Evolutionary conservation across 352 stramenopile species (phyloP), one percentile per base, ranked within the genome.

Genomic region (Albugo laibachii): DNA sequence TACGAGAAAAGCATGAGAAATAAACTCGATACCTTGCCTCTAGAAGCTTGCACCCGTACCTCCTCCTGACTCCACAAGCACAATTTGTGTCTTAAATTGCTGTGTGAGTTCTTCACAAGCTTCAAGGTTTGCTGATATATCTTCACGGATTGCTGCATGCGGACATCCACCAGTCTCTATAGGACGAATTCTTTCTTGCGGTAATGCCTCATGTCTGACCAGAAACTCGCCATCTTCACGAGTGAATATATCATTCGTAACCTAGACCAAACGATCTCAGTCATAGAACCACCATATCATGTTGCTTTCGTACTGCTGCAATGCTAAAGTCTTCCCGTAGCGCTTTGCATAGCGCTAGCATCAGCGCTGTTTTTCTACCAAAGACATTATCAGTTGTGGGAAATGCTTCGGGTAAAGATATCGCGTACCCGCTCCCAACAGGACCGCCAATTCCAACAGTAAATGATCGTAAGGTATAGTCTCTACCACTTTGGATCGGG

Each of bases 221-320:
- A 99, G 80, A 63, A 98, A 99, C 69, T 99, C 91, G 20, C 85
- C 87, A 72, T 99, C 94, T 64, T 99, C 94, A 53, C 93, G 82
- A 21, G 94, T 99, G 57, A 99, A 99, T 55, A 99, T 99, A 50
- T 99, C 94, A 65, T 99, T 99, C 8, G 94, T 99, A n/a, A 98
- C 81, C 64, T 71, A 42, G 8, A 31, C 24, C 24, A 31, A 3
- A 31, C 24, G n/a, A n/a, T n/a, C n/a, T n/a, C 24, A 31, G 24
- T 31, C 5, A 1, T 11, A 78, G 59, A 13, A 38, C 34, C 6
- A 40, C 41, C 12, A 4, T 31, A 0, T 19, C 15, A 41, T 50
- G 34, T 13, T 10, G 15, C 41, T 11, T 5, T 57, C 58, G 41
- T 36, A 83, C 80, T 8, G 82, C 81, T 16, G 65, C 79, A 41